Conservation (phyloP, 805 yeast genomes). For the Torulaspora maleeae region DNA sequence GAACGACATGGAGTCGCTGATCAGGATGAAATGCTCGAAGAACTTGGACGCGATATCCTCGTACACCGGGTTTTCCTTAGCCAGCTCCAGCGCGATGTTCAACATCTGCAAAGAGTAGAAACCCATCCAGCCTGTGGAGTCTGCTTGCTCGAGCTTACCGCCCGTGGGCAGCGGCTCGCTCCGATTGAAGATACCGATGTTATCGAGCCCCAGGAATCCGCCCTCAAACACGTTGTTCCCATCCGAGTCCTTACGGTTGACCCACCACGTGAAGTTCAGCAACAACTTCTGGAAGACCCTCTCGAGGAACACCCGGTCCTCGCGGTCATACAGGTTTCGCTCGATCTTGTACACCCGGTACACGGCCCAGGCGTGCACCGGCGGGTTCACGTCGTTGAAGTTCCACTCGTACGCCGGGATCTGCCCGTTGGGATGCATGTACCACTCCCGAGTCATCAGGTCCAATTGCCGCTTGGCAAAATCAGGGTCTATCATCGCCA, state of each 20-base stretch:
- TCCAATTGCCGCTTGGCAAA: constrained; percentile 88
- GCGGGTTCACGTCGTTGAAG: constrained; percentile 92
- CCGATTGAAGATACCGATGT: constrained; percentile 87
- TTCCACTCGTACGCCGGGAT: constrained; percentile 97
- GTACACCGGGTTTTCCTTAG: constrained; percentile 78
- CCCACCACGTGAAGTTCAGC: constrained; percentile 96
- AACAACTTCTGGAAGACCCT: constrained; percentile 87
- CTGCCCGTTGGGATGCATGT: constrained; percentile 98
- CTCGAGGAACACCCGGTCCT: constrained; percentile 79
- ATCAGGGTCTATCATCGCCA: constrained; percentile 89
- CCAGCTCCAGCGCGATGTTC: constrained; percentile 85
- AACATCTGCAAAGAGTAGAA: constrained; percentile 86
- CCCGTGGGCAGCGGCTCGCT: constrained; percentile 93
- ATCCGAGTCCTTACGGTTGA: constrained; percentile 77
- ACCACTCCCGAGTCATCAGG: constrained; percentile 87
- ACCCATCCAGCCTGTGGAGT: constrained; percentile 97
- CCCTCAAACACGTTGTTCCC: constrained; percentile 93
- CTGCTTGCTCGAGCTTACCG: constrained; percentile 86
- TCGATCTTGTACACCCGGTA: constrained; percentile 84
- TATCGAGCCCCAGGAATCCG: constrained; percentile 88
- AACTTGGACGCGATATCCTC: constrained; percentile 93
- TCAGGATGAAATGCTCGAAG: constrained; percentile 85
- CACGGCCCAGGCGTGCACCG: constrained; percentile 95
- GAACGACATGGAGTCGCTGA: constrained; percentile 91
- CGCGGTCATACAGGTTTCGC: constrained; percentile 74